Evolutionary conservation across 2,329 filamentous ascomycete genomes (phyloP).

Genomic region (Alternaria ethzedia): DNA sequence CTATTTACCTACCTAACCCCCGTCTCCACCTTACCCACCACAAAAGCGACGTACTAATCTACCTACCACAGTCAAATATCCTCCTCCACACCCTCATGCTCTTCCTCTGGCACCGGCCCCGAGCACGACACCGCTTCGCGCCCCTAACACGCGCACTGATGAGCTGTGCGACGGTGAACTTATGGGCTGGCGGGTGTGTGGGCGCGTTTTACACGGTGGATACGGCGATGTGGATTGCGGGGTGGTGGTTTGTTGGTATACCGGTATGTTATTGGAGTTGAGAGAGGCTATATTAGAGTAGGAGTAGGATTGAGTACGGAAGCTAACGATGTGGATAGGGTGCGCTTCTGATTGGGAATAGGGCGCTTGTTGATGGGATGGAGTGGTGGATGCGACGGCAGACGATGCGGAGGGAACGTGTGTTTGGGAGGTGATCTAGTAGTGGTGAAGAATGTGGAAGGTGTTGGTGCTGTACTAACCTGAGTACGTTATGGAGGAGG

Average conservation of each 20-base stretch:
- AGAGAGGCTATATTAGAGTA: too few species aligned
- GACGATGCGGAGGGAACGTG: background rate
- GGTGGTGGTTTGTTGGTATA: constrained; percentile 7
- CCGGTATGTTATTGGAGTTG: background rate
- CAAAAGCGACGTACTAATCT: background rate
- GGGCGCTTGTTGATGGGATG: background rate
- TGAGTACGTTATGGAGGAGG: background rate
- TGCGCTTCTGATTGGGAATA: background rate
- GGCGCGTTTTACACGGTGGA: background rate
- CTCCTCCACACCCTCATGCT: background rate
- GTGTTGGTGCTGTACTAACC: background rate
- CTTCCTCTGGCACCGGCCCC: background rate
- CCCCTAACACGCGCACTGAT: background rate
- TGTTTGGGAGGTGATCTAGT: background rate
- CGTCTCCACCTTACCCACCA: background rate
- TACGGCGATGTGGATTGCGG: background rate
- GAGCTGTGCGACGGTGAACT: background rate
- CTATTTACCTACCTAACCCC: background rate
- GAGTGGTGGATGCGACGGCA: background rate
- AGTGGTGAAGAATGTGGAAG: background rate
- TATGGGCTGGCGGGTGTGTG: background rate
- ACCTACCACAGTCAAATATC: background rate
- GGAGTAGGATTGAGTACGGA: background rate
- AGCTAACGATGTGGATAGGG: background rate
- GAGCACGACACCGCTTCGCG: background rate